Percentiles rank a stretch among this genome's conserved stretches.
These are phyloP conservation scores for Tricladium varicosporioides DNA, from an alignment of 2,329 filamentous ascomycete species.

Conservation along the genomic window DNA sequence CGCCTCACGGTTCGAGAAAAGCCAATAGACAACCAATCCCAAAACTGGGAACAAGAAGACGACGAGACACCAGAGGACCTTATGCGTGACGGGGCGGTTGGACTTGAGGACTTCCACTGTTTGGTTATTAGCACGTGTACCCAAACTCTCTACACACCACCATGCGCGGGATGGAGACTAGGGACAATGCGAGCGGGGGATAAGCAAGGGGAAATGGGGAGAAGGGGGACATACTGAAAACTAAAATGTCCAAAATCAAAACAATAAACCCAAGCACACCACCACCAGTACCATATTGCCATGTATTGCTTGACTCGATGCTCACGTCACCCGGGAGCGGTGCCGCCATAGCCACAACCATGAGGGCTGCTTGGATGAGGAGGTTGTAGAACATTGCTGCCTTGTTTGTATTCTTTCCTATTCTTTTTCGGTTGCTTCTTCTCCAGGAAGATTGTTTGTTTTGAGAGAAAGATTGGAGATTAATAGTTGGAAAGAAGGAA, in stretches of 20 bases:
- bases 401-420: too few relatives aligned
- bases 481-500: too few relatives aligned
- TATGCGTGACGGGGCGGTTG: conserved; percentile 54
- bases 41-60: conserved; percentile 64
- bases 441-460: too few relatives aligned
- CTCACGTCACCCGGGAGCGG: conserved; percentile 36
- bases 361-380: conserved; percentile 52
- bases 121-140: too few relatives aligned
- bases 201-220: too few relatives aligned
- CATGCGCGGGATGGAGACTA: too few relatives aligned
- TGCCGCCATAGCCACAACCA: conserved; percentile 45
- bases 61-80: conserved; percentile 60
- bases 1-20: conserved; percentile 60
- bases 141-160: too few relatives aligned
- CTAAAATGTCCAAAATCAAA: conserved; percentile 60
- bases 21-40: conserved; percentile 60
- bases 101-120: conserved; percentile 64
- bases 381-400: conserved; percentile 35
- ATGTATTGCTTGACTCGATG: conserved; percentile 37
- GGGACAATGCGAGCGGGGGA: too few relatives aligned
- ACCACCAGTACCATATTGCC: conserved; percentile 60
- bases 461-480: too few relatives aligned
- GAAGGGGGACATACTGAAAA: conserved; percentile 51
- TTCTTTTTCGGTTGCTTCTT: too few relatives aligned
- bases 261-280: conserved; percentile 61